A percentile compares a stretch with the other conserved stretches of the same genome.
Evolutionary conservation across 345 rosid species (phyloP).

Genomic region (Angophora floribunda): DNA sequence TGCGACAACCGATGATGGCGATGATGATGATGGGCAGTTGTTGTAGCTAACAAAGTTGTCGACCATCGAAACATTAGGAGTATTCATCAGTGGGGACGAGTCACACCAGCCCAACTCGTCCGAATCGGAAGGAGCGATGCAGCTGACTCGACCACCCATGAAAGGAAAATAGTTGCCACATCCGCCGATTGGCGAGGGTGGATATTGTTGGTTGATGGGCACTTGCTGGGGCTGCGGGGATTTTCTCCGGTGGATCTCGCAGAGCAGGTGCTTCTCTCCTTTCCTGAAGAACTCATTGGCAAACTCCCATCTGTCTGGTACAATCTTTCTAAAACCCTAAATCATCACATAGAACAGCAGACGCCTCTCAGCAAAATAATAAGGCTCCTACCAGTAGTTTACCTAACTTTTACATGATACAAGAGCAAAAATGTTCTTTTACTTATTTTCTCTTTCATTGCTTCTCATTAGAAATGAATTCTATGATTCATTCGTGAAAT

Average conservation of each 20-base stretch:
- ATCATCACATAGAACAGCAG: neutral
- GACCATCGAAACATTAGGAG: neutral
- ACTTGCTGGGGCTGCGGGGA: constrained; percentile 53
- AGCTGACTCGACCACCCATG: constrained; percentile 28
- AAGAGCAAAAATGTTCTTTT: neutral
- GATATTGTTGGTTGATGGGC: neutral
- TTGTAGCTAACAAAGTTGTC: neutral
- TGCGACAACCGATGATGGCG: constrained; percentile 18
- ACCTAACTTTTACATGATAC: neutral
- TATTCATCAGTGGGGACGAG: constrained; percentile 29
- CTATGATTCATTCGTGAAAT: neutral
- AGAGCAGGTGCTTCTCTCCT: constrained; percentile 88
- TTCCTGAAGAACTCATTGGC: constrained; percentile 89
- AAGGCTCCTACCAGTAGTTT: neutral
- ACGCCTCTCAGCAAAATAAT: neutral
- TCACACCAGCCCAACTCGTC: constrained; percentile 65
- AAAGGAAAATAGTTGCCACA: constrained; percentile 37
- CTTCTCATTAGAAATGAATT: neutral
- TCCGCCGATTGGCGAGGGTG: neutral
- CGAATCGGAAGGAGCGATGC: constrained; percentile 39
- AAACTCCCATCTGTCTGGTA: constrained; percentile 97
- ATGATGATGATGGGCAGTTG: neutral
- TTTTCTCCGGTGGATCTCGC: constrained; percentile 90
- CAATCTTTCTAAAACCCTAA: constrained; percentile 97
- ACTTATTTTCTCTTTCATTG: neutral